Base-by-base conservation (phyloP, 2,329 filamentous ascomycete species). In the Paramyrothecium sp. region DNA sequence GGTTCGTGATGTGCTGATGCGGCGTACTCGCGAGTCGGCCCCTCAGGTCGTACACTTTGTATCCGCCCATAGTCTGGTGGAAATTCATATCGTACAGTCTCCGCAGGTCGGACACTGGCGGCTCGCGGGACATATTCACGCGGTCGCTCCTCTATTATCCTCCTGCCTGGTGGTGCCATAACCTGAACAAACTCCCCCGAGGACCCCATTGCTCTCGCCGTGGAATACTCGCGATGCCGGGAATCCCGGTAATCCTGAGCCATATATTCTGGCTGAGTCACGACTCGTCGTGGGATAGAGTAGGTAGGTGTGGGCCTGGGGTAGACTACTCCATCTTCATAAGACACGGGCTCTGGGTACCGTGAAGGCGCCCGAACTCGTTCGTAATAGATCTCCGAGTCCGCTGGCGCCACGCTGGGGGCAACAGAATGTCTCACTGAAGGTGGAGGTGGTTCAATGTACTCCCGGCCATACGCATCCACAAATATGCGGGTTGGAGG, bases 401-500 rank as follows among this genome's bases (percentile, higher is more conserved):
- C 84, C 17, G 78, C 71, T 21, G 70, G 68, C 38, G 70, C 68
- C 23, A 67, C 59, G 17, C 81, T 75, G 46, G 83, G 79, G 4
- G 81, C 82, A 17, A 82, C 77, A 8, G 85, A 86, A 53, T 83
- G 82, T 51, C 82, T 75, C 20, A 79, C 67, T 19, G 78, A 63
- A 22, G 71, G 63, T 51, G 77, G 78, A 11, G 74, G 65, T 23
- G 85, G 83, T 64, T 88, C 84, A 58, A 82, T 71, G 74, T 93
- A 97, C 69, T 91, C 87, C 69, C 91, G 90, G 46, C 92, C 92
- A 72, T 88, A 91, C 60, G 90, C 86, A 73, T 97, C 93, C 55
- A 96, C 80, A 34, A 96, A 81, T 61, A 97, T 89, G 60, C 88
- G 86, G 56, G 87, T 78, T 50, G 83, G 76, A 19, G 83, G 81